phyloP scores from a whole-genome alignment of 441 rosid genomes.

The Kokia cookei region DNA sequence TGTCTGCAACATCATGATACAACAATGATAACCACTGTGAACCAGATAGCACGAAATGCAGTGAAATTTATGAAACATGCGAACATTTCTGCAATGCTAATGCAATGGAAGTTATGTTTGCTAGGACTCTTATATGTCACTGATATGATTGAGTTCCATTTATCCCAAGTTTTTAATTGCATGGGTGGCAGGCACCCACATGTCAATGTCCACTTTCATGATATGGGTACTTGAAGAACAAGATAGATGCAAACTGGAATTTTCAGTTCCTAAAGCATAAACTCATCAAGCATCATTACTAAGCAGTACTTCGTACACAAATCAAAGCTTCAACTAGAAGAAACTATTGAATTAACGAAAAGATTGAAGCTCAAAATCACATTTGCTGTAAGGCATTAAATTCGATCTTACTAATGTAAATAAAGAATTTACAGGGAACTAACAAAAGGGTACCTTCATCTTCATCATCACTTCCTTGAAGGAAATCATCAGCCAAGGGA shows the following conservation, averaged over 20 bases:
- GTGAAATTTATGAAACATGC: not conserved
- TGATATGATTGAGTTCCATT: not conserved
- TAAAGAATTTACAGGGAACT: not conserved
- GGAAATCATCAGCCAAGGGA: constrained; percentile 56
- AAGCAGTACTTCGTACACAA: not conserved
- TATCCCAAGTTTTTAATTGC: not conserved
- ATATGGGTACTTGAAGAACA: not conserved
- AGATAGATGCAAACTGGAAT: not conserved
- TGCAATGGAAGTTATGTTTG: not conserved
- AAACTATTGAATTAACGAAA: not conserved
- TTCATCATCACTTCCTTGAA: constrained; percentile 47
- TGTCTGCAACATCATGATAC: constrained; percentile 22
- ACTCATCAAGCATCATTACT: not conserved
- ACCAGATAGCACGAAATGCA: not conserved
- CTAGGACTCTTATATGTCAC: not conserved
- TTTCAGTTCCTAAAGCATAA: not conserved
- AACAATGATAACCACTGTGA: not conserved
- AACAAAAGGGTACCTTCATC: constrained; percentile 33
- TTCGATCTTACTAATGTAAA: not conserved
- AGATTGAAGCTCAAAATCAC: not conserved
- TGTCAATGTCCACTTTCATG: not conserved
- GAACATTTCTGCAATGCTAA: not conserved
- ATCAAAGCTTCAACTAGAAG: not conserved
- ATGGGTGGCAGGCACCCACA: not conserved
- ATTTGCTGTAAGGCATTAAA: not conserved